phyloP scores from a whole-genome alignment of 2,329 filamentous ascomycete genomes.

The Alternaria gaisen region DNA sequence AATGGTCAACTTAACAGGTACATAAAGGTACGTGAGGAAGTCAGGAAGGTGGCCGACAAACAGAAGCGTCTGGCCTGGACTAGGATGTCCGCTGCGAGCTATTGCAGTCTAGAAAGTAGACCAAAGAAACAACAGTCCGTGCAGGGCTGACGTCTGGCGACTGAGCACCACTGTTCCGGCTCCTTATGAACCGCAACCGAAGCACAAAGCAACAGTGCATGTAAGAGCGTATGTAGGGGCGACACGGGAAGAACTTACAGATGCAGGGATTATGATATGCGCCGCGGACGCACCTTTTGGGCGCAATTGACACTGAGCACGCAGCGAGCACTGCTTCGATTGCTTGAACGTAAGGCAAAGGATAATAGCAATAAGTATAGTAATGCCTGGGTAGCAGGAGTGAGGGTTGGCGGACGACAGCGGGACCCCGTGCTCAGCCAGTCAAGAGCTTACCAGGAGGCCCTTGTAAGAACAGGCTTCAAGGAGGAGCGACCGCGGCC shows the following conservation, averaged over 20 bases:
- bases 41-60: conserved; percentile 35
- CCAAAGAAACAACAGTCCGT: conserved; percentile 50
- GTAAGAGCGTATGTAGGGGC: conserved; percentile 35
- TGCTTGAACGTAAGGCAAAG: conserved; percentile 34
- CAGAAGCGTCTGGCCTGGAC: conserved; percentile 46
- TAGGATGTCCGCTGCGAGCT: conserved; percentile 44
- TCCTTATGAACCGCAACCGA: conserved; percentile 46
- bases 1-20: conserved; percentile 39
- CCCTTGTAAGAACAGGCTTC: conserved; percentile 25
- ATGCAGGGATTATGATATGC: conserved; percentile 37
- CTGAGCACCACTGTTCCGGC: conserved; percentile 46
- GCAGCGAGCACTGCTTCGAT: conserved; percentile 31
- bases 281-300: conserved; percentile 40
- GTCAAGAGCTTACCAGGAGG: conserved; percentile 35
- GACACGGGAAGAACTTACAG: conserved; percentile 42
- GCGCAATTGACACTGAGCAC: conserved; percentile 37
- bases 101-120: conserved; percentile 45
- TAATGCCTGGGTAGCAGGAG: conserved; percentile 39
- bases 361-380: conserved; percentile 45
- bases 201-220: conserved; percentile 40
- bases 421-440: conserved; percentile 39
- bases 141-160: conserved; percentile 52
- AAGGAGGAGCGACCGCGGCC: conserved; percentile 33
- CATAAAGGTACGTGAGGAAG: conserved; percentile 42
- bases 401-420: conserved; percentile 34